Base-by-base conservation (phyloP, 768 basidiomycete species). In the Aureoboletus auriporus region DNA sequence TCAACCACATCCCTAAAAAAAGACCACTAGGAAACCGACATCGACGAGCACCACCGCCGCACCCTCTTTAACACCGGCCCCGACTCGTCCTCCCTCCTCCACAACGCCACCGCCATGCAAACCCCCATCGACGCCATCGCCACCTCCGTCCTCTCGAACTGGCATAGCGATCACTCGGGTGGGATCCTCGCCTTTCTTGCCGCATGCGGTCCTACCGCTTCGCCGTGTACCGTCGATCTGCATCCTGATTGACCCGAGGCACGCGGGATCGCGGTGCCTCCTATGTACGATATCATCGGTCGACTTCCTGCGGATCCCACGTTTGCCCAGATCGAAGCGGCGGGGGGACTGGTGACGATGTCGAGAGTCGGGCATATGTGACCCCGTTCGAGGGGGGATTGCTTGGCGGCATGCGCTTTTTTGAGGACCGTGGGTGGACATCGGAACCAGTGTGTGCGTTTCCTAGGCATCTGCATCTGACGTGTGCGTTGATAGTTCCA, bases 41-140 rank as follows among this genome's bases (percentile, higher is more conserved):
- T 75, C 10, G 57, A 71, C 20, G 81, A 69, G 17, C 63, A 72
- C 36, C 46, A 64, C 49, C 77, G 79, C 46, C 68, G 75, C n/a
- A 82, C 80, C 13, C 74, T 93, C 31, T 90, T 93, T 60, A 90
- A 93, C 67, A 84, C 87, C 13, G 90, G 91, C 0, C 91, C 90
- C 8, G 90, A 93, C 60, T 78, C 80, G 13, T 72, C 70, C 20
- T 82, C 85, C 26, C 80, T 93, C 53, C 76, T 81, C n/a, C 81
- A 87, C 43, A 93, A 92, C 65, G 63, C 82, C 23, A 65, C 65
- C 7, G 78, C 82, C 4, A 73, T 93, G 73, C 71, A 80, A 17
- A 60, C 80, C 1, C 75, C 77, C 2, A 64, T 80, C 8, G 68
- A 74, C 30, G 64, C 71, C 34, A 72, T 93, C 55, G 77, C 79